Evolutionary conservation across 768 basidiomycete genomes (phyloP).

Genomic region (Cytidiella melzeri): DNA sequence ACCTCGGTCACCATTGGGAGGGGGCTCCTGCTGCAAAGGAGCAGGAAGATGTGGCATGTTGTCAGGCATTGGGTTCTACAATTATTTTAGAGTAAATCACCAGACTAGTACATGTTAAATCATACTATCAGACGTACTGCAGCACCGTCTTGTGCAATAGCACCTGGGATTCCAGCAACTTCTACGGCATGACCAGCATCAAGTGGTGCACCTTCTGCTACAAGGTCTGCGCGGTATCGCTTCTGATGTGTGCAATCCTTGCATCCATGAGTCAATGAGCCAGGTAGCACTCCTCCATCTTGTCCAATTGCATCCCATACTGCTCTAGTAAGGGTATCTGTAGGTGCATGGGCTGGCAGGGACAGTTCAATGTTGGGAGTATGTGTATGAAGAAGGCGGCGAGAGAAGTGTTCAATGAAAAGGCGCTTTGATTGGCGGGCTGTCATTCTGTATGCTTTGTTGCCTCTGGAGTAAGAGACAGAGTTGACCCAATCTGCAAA

Average conservation of each 20-base stretch:
- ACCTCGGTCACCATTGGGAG: not conserved
- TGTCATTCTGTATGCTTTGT: not conserved
- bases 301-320: not conserved
- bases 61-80: not conserved
- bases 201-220: not conserved
- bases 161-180: not conserved
- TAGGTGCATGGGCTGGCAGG: not conserved
- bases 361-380: not conserved
- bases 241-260: slow-evolving; percentile 3
- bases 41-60: not conserved
- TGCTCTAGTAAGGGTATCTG: not conserved
- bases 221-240: not conserved
- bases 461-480: not conserved
- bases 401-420: slow-evolving; percentile 1
- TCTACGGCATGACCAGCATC: not conserved
- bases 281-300: not conserved
- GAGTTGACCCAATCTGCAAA: not conserved
- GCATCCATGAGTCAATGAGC: slow-evolving; percentile 1
- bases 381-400: not conserved
- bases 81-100: not conserved
- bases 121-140: too few species aligned
- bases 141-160: not conserved
- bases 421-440: slow-evolving; percentile 1
- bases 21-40: not conserved
- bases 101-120: not conserved